These are phyloP conservation scores for Ramaria rubella DNA, from an alignment of 768 basidiomycete species.

Conservation along the genomic window DNA sequence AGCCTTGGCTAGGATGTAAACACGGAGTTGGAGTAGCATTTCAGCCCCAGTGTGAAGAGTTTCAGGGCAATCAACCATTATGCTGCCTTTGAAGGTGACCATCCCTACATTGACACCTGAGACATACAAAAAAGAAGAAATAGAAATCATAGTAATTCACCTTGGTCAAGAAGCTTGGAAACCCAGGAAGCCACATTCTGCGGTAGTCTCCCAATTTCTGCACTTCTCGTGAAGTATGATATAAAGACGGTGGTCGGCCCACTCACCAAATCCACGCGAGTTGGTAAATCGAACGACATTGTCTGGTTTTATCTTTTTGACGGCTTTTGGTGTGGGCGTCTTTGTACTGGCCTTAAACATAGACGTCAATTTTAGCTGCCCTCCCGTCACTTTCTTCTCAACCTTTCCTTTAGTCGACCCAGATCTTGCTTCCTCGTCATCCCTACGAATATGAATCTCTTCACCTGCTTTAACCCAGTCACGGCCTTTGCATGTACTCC, in stretches of 20 bases:
- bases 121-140: background rate
- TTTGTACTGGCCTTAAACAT: constrained; percentile 54
- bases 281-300: constrained; percentile 65
- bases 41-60: constrained; percentile 67
- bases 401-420: constrained; percentile 27
- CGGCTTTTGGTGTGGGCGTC: constrained; percentile 30
- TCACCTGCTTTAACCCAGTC: constrained; percentile 66
- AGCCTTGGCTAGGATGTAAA: constrained; percentile 62
- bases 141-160: constrained; percentile 29
- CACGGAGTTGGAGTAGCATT: constrained; percentile 68
- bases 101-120: constrained; percentile 37
- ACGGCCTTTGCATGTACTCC: constrained; percentile 70
- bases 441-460: constrained; percentile 50
- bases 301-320: constrained; percentile 52
- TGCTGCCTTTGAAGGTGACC: constrained; percentile 58
- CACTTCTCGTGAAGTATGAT: background rate
- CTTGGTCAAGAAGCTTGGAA: constrained; percentile 63
- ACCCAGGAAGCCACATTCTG: constrained; percentile 68
- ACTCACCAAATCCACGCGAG: constrained; percentile 54
- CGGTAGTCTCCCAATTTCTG: constrained; percentile 75
- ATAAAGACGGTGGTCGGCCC: background rate
- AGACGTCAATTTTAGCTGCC: constrained; percentile 52
- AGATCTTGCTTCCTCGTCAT: constrained; percentile 34
- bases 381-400: constrained; percentile 37
- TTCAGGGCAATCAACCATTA: constrained; percentile 73